Percentiles rank a stretch among this genome's conserved stretches.
Evolutionary conservation across 306 rosid species (phyloP).

Genomic region (Psophocarpus tetragonolobus): DNA sequence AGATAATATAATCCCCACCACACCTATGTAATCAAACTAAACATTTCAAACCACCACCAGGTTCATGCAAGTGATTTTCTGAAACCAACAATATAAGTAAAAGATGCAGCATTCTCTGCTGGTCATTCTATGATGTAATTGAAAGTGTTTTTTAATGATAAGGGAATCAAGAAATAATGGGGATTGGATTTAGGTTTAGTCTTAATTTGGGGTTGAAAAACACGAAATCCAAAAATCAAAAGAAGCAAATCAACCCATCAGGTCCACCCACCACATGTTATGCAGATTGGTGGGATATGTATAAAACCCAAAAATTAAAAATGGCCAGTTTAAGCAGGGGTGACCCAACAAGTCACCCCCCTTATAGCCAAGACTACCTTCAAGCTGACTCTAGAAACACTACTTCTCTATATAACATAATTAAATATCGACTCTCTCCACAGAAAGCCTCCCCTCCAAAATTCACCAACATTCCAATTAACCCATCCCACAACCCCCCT

Average conservation of each 20-base stretch:
- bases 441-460: background rate
- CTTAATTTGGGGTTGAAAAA: background rate
- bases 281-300: background rate
- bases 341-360: background rate
- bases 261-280: background rate
- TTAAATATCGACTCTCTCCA: background rate
- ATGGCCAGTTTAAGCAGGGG: background rate
- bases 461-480: no score
- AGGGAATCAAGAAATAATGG: no score
- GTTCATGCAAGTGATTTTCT: no score
- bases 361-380: background rate
- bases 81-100: no score
- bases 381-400: background rate
- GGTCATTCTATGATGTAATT: no score
- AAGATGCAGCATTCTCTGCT: no score
- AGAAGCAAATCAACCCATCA: background rate
- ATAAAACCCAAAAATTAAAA: background rate
- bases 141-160: no score
- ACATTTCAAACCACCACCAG: no score
- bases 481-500: background rate
- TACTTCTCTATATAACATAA: background rate
- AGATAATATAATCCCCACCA: no score
- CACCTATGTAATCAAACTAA: no score
- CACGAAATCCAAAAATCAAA: background rate
- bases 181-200: no score